phyloP scores from a whole-genome alignment of 768 basidiomycete genomes.

The Coprinopsis marcescibilis region DNA sequence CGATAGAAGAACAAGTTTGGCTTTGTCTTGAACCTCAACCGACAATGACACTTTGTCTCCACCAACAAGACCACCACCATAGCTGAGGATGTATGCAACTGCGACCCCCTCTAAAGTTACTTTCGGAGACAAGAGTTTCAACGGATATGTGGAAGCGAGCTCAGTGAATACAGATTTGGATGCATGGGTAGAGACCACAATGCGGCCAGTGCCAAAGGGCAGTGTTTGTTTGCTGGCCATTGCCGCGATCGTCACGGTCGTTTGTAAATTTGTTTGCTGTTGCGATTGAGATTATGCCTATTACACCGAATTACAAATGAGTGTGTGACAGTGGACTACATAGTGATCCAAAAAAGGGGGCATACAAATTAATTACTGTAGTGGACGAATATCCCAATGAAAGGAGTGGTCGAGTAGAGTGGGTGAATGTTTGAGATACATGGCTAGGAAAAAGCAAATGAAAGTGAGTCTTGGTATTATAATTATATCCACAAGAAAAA shows the following conservation, averaged over 20 bases:
- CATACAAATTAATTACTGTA: slow-evolving; percentile 5
- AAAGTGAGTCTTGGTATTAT: slow-evolving; percentile 8
- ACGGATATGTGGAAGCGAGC: slow-evolving; percentile 75
- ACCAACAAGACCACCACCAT: slow-evolving; percentile 88
- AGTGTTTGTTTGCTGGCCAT: slow-evolving; percentile 19
- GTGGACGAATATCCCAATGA: slow-evolving; percentile 1
- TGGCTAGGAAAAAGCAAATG: slow-evolving; percentile 14
- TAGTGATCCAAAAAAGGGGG: not conserved
- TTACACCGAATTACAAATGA: slow-evolving; percentile 8
- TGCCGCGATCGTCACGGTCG: not conserved
- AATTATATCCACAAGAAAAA: slow-evolving; percentile 19
- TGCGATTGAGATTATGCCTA: not conserved
- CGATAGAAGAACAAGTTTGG: slow-evolving; percentile 69
- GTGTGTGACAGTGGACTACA: slow-evolving; percentile 1
- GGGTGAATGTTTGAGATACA: slow-evolving; percentile 15
- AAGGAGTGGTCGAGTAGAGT: slow-evolving; percentile 6
- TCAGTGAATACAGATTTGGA: slow-evolving; percentile 61
- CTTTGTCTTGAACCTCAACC: slow-evolving; percentile 52
- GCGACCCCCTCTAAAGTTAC: slow-evolving; percentile 45
- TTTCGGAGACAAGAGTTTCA: slow-evolving; percentile 81
- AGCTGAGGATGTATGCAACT: slow-evolving; percentile 74
- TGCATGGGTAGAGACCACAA: slow-evolving; percentile 49
- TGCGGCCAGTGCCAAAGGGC: slow-evolving; percentile 49
- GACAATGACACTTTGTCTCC: slow-evolving; percentile 68
- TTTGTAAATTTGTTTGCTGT: not conserved